Percentiles rank a stretch among this genome's conserved stretches.
Evolutionary conservation across 441 rosid species (phyloP).

Genomic region (Euphorbia celastroides): DNA sequence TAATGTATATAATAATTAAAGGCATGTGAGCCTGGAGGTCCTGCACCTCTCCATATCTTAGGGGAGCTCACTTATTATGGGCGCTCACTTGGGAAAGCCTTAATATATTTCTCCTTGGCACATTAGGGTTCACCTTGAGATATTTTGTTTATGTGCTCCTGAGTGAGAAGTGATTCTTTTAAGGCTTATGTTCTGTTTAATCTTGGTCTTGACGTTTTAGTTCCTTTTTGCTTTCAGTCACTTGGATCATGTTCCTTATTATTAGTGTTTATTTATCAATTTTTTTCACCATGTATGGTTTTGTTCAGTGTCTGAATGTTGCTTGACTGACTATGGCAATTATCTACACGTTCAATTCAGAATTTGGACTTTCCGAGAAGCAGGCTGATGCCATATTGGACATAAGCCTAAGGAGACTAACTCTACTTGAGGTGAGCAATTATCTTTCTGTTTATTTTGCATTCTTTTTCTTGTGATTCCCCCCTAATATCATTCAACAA

Average conservation of each 20-base stretch:
- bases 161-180: no score
- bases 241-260: background rate
- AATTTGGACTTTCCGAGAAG: conserved; percentile 68
- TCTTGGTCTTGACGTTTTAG: no score
- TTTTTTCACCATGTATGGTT: background rate
- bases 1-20: no score
- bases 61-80: no score
- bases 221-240: no score
- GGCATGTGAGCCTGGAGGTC: no score
- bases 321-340: conserved; percentile 2
- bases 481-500: background rate
- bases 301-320: background rate
- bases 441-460: conserved; percentile 3
- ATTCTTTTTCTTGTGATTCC: conserved; percentile 4
- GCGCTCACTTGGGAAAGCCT: no score
- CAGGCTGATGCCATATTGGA: conserved; percentile 91
- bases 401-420: conserved; percentile 75
- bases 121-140: no score
- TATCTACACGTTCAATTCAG: conserved; percentile 30
- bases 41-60: no score
- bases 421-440: conserved; percentile 70
- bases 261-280: background rate
- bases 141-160: no score
- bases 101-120: no score
- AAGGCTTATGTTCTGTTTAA: no score